Base-by-base conservation (phyloP, 257 asterid genomes). In the Scutellaria barbata region DNA sequence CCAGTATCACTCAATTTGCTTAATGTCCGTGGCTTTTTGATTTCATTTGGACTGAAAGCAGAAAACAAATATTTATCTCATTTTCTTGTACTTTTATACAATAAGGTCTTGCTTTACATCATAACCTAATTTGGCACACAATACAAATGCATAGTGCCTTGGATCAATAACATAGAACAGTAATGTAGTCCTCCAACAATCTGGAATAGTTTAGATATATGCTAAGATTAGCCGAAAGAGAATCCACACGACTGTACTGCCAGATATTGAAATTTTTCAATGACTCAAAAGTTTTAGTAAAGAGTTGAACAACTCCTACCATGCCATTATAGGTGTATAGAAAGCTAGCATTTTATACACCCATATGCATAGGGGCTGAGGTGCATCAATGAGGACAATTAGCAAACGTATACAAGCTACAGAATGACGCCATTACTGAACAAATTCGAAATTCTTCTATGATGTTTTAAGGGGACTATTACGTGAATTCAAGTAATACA, bases 1-100 rank as follows among this genome's bases (percentile, higher is more conserved):
- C 85, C 83, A 18, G 96, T 84, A 60, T 94, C 99, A 51, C 76
- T 91, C 82, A 94, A 79, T 72, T 94, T 94, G 88, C 96, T 94
- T 79, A 94, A 81, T 20, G 93, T 78, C 71, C 86, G 84, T 5
- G 99, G 95, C 83, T 69, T 91, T 69, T 85, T 86, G 59, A 81
- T 85, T 81, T 94, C 99, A 74, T 87, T 93, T 59, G 98, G 95
- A 57, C 99, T 91, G 85, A 35, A 78, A 50, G 52, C 52, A 81
- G 66, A 65, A 74, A 47, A 45, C 57, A n/a, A 66, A 54, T 69
- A 39, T 68, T 59, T 43, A 33, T 42, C 45, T 41, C 65, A 42
- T 30, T 69, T 47, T 42, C 17, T 47, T 37, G 59, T 57, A 46
- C 14, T 70, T 30, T 40, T 10, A 71, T 33, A 41, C 40, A n/a